Percentiles rank a stretch among this genome's conserved stretches.
phyloP scores from a whole-genome alignment of 2,329 filamentous ascomycete species.

The Fonsecaea multimorphosa region DNA sequence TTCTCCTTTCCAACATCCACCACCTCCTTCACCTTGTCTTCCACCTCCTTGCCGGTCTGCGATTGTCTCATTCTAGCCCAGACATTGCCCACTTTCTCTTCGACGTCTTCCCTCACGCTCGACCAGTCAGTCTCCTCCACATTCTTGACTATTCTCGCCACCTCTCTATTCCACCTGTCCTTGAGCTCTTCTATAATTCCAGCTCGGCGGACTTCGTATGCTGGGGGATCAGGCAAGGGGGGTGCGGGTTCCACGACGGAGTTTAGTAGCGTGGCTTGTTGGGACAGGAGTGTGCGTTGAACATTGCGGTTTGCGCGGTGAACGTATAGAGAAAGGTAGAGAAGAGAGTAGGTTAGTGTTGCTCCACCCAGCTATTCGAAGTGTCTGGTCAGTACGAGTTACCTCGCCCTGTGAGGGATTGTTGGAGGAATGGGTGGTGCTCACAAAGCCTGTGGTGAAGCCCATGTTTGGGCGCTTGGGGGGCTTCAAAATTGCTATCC shows the following conservation, averaged over 20 bases:
- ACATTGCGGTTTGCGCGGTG: conserved; percentile 70
- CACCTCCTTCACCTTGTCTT: conserved; percentile 11
- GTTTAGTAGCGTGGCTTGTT: conserved; percentile 52
- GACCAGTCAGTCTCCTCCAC: conserved; percentile 70
- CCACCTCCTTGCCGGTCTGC: conserved; percentile 23
- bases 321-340: conserved; percentile 73
- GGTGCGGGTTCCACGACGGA: conserved; percentile 46
- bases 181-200: conserved; percentile 71
- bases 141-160: conserved; percentile 70
- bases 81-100: conserved; percentile 31
- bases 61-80: conserved; percentile 27
- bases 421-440: conserved; percentile 43
- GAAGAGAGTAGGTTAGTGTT: conserved; percentile 73
- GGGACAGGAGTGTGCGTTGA: conserved; percentile 52
- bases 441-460: conserved; percentile 75
- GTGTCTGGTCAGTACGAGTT: conserved; percentile 18
- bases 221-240: conserved; percentile 39
- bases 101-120: conserved; percentile 28
- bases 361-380: conserved; percentile 71
- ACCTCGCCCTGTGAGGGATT: not conserved
- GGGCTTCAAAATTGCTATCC: not conserved
- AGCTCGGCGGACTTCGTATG: conserved; percentile 55
- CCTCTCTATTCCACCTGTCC: conserved; percentile 77
- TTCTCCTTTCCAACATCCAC: conserved; percentile 4
- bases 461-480: conserved; percentile 61